A percentile compares a stretch with the other conserved stretches of the same genome.
These are phyloP conservation scores for Clarireedia paspali DNA, from an alignment of 2,329 filamentous ascomycete genomes.

Conservation along the genomic window DNA sequence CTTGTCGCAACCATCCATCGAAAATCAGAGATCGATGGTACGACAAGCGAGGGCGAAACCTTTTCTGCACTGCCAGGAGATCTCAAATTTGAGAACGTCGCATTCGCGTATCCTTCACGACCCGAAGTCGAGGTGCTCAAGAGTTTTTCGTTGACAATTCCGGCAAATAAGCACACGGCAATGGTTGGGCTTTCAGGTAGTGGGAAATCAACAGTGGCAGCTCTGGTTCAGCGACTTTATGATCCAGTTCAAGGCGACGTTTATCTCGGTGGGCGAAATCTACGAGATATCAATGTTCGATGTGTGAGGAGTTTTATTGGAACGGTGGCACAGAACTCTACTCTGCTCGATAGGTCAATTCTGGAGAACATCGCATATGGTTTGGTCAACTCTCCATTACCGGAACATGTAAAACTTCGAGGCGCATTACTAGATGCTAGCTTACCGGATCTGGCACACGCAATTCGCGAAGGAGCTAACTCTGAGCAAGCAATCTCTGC, in stretches of 20 bases:
- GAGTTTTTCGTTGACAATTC: conserved; percentile 22
- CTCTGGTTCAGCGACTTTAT: conserved; percentile 49
- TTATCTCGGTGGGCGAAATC: background rate
- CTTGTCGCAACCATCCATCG: background rate
- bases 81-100: background rate
- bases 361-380: conserved; percentile 4
- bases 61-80: background rate
- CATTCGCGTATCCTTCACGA: conserved; percentile 34
- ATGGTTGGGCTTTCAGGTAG: conserved; percentile 52
- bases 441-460: background rate
- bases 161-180: conserved; percentile 34
- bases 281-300: background rate
- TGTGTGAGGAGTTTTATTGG: conserved; percentile 1
- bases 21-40: background rate
- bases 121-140: conserved; percentile 25
- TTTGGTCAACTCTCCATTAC: background rate
- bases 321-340: background rate
- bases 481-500: background rate
- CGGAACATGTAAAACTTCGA: background rate
- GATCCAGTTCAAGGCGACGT: conserved; percentile 27
- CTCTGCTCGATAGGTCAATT: background rate
- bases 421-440: background rate
- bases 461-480: background rate
- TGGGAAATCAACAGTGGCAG: conserved; percentile 49
- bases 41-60: conserved; percentile 18